These are phyloP conservation scores for Aspergillus ibericus DNA, from an alignment of 2,329 filamentous ascomycete genomes.

Conservation along the genomic window DNA sequence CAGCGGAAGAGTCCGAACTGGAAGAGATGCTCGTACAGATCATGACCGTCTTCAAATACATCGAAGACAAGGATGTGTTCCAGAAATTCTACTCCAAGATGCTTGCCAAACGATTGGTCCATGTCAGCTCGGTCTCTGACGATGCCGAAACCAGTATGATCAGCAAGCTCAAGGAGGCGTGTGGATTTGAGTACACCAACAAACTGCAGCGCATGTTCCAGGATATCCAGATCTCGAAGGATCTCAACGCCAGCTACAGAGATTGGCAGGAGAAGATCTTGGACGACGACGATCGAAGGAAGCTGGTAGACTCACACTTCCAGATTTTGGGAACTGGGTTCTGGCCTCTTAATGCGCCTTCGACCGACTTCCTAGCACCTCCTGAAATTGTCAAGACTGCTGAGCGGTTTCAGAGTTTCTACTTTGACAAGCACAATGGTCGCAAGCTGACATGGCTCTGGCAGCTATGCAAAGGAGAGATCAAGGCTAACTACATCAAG, in stretches of 20 bases:
- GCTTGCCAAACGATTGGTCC: constrained; percentile 89
- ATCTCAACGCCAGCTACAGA: constrained; percentile 86
- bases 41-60: constrained; percentile 99
- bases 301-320: constrained; percentile 79
- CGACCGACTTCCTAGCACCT: constrained; percentile 84
- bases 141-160: constrained; percentile 99
- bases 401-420: constrained; percentile 86
- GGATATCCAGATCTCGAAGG: constrained; percentile 98
- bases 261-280: constrained; percentile 70
- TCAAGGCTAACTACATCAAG: constrained; percentile 91
- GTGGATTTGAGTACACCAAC: constrained; percentile 98
- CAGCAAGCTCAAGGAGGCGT: constrained; percentile 96
- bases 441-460: constrained; percentile 97
- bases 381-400: constrained; percentile 81
- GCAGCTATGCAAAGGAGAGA: constrained; percentile 96
- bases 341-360: constrained; percentile 88
- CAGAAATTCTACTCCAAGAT: constrained; percentile 99
- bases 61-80: constrained; percentile 99
- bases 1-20: constrained; percentile 89
- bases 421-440: constrained; percentile 94
- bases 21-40: constrained; percentile 87
- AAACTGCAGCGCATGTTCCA: constrained; percentile 99
- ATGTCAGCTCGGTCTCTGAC: constrained; percentile 92
- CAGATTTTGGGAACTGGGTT: constrained; percentile 94
- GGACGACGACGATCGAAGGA: constrained; percentile 64